Evolutionary conservation across 1,284 basidiomycete species (phyloP).

Genomic region (Leccinum discolor): DNA sequence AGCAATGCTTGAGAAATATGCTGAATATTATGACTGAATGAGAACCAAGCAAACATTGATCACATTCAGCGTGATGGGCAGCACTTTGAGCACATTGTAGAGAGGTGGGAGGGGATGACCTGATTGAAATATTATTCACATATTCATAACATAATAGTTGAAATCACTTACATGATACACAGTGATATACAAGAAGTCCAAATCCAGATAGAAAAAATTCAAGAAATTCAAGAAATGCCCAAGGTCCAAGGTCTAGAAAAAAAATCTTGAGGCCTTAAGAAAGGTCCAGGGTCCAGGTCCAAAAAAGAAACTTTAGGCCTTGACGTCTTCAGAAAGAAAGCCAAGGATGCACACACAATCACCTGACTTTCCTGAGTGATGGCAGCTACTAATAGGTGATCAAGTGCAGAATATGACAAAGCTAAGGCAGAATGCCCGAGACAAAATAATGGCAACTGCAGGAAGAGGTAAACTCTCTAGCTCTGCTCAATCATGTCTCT

Average conservation of each 20-base stretch:
- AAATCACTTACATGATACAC: no score
- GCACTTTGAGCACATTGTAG: not conserved
- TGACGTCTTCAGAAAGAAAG: not conserved
- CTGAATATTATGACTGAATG: not conserved
- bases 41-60: constrained; percentile 2
- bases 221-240: not conserved
- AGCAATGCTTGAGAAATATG: no score
- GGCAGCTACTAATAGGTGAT: not conserved
- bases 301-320: not conserved
- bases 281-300: not conserved
- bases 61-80: not conserved
- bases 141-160: no score
- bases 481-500: no score
- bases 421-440: no score
- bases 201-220: not conserved
- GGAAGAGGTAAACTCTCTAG: no score
- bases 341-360: not conserved
- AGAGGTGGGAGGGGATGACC: constrained; percentile 1
- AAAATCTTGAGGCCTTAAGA: no score
- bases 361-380: not conserved
- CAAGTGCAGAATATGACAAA: not conserved
- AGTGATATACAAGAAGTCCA: not conserved
- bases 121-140: not conserved
- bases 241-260: not conserved
- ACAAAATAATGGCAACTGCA: no score